Evolutionary conservation across 2,329 filamentous ascomycete species (phyloP), one percentile per base, ranked within the genome.

Genomic region (Exophiala lecanii-corni): DNA sequence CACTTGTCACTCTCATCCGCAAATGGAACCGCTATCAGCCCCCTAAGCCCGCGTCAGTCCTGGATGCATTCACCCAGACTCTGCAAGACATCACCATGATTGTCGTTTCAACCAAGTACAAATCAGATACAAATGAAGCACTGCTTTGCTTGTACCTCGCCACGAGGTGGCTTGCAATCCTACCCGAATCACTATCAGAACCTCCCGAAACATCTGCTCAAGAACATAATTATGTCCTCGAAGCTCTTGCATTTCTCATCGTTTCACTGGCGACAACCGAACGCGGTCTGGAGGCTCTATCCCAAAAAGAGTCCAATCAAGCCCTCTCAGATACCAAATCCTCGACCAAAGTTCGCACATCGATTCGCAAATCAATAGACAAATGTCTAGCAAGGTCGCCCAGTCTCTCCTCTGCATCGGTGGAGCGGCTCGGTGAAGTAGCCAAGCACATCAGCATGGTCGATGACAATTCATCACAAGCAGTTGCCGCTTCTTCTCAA

Each of bases 381-480:
- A 36, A 18, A 25, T 48, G 45, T 30, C 23, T 50, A 3, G 35
- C 49, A 5, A 35, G 46, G 12, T 51, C 50, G 20, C 38, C 51
- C 9, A 39, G 33, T n/a, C 32, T 55, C 32, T 54, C 53, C 12
- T 17, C 46, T 25, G 46, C 49, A 28, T 47, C 54, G n/a, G 41
- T 50, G 20, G 44, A 46, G 15, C 41, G 51, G 10, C 45, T 55
- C 10, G 49, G 51, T 23, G 43, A 40, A 9, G 45, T 55, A 9
- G 30, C 51, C 16, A 55, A 55, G 36, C 50, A 53, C 23, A 45
- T 53, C 35, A 45, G 20, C 16, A 39, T 55, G 10, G 33, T 53
- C 9, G 40, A 47, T 25, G 35, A 44, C 4, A 38, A 18, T 3
- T 19, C 25, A 3, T 23, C 42, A 5, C 39, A 50, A 21, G 13